Percentiles rank a stretch among this genome's conserved stretches.
Evolutionary conservation across 179 eudicot species (phyloP).

Genomic region (Monotropa hypopitys): DNA sequence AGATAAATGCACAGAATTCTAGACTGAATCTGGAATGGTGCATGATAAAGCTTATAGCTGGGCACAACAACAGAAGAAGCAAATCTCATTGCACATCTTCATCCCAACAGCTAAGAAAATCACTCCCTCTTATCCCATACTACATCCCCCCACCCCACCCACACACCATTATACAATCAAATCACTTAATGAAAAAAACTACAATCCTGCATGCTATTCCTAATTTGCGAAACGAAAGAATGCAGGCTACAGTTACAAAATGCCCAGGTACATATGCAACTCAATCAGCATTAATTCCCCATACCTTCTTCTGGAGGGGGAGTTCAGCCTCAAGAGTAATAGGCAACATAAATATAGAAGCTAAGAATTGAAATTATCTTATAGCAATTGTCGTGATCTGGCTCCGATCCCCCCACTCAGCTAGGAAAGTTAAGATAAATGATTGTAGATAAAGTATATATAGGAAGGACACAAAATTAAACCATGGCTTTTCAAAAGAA

Average conservation of each 20-base stretch:
- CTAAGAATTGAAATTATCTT: slow-evolving; percentile 28
- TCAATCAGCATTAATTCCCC: not conserved
- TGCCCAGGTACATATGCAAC: not conserved
- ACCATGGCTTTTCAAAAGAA: not conserved
- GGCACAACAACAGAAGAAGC: too few relatives aligned
- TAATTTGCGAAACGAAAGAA: not conserved
- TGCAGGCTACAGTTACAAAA: not conserved
- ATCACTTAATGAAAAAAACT: not conserved
- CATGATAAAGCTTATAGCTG: too few relatives aligned
- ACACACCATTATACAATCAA: not conserved
- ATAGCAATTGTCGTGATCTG: slow-evolving; percentile 99
- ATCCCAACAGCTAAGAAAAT: too few relatives aligned
- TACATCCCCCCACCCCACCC: not conserved
- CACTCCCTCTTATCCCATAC: not conserved
- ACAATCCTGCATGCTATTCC: not conserved
- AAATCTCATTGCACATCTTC: not conserved
- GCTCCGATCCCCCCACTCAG: slow-evolving; percentile 99
- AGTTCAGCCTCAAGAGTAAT: not conserved
- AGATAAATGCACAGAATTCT: too few relatives aligned
- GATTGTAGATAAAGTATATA: slow-evolving; percentile 44
- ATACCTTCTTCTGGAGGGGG: not conserved
- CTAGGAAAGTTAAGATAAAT: slow-evolving; percentile 88
- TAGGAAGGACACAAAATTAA: slow-evolving; percentile 6
- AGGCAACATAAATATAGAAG: not conserved
- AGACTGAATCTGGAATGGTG: too few relatives aligned